Percentiles rank a stretch among this genome's conserved stretches.
These are phyloP conservation scores for Papiliotrema laurentii DNA, from an alignment of 1,284 basidiomycete species.

Conservation along the genomic window DNA sequence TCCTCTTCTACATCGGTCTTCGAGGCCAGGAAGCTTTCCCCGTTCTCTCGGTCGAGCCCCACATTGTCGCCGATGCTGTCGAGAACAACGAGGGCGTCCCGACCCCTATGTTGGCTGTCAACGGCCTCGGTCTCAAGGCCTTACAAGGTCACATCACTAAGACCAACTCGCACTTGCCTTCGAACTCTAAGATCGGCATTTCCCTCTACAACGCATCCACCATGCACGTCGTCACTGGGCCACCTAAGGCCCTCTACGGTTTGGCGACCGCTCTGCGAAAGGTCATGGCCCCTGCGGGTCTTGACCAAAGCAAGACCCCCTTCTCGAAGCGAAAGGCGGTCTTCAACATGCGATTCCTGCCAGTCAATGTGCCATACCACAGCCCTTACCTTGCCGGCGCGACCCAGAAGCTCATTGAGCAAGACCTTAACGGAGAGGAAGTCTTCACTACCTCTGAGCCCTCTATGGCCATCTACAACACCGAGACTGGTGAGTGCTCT, in stretches of 20 bases:
- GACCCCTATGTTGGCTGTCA: conserved; percentile 87
- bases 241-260: conserved; percentile 86
- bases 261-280: conserved; percentile 87
- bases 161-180: conserved; percentile 80
- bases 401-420: conserved; percentile 65
- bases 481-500: conserved; percentile 69
- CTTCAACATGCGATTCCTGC: conserved; percentile 88
- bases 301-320: conserved; percentile 89
- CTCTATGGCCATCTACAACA: conserved; percentile 82
- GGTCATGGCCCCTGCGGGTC: conserved; percentile 75
- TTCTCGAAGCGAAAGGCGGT: conserved; percentile 93
- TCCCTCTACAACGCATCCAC: conserved; percentile 89
- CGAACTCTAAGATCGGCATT: conserved; percentile 72
- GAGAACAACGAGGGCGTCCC: conserved; percentile 91
- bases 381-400: conserved; percentile 76
- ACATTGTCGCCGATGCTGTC: conserved; percentile 77
- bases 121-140: conserved; percentile 71
- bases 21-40: conserved; percentile 94
- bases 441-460: conserved; percentile 74
- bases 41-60: conserved; percentile 82
- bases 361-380: conserved; percentile 93
- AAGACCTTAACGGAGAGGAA: conserved; percentile 74
- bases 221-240: conserved; percentile 90
- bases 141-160: conserved; percentile 77
- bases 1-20: conserved; percentile 90